These are phyloP conservation scores for Amaranthus palmeri DNA, from an alignment of 148 eudicot species.

Conservation along the genomic window DNA sequence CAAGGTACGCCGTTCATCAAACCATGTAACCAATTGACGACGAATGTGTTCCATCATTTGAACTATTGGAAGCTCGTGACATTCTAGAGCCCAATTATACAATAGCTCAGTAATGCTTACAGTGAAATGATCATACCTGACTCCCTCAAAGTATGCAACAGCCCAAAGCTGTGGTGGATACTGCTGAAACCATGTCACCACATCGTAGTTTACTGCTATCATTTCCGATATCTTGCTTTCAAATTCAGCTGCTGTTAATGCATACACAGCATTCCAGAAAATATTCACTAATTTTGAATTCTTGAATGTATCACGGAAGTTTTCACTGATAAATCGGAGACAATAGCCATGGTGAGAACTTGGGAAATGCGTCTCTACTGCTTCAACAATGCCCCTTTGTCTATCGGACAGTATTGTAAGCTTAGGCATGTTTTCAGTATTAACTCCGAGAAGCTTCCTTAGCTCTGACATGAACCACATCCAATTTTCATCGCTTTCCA, in stretches of 20 bases:
- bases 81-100: constrained; percentile 87
- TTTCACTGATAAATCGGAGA: constrained; percentile 78
- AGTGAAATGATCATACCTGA: constrained; percentile 88
- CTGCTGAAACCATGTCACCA: constrained; percentile 67
- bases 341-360: constrained; percentile 86
- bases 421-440: constrained; percentile 92
- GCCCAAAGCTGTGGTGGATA: constrained; percentile 91
- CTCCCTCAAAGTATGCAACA: constrained; percentile 92
- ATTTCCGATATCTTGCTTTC: constrained; percentile 81
- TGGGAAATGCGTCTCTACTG: constrained; percentile 89
- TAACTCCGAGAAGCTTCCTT: constrained; percentile 86
- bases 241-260: constrained; percentile 75
- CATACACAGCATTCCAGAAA: constrained; percentile 96
- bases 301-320: constrained; percentile 90
- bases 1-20: constrained; percentile 48
- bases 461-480: constrained; percentile 98
- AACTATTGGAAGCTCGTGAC: constrained; percentile 91
- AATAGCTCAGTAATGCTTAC: constrained; percentile 66
- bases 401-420: constrained; percentile 90
- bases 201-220: constrained; percentile 72
- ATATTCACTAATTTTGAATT: constrained; percentile 87
- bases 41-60: constrained; percentile 96
- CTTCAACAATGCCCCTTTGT: constrained; percentile 70
- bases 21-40: constrained; percentile 62
- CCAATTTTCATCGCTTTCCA: constrained; percentile 92